Conservation (phyloP, 495 filamentous ascomycete species). For the Penicillium cosmopolitanum region DNA sequence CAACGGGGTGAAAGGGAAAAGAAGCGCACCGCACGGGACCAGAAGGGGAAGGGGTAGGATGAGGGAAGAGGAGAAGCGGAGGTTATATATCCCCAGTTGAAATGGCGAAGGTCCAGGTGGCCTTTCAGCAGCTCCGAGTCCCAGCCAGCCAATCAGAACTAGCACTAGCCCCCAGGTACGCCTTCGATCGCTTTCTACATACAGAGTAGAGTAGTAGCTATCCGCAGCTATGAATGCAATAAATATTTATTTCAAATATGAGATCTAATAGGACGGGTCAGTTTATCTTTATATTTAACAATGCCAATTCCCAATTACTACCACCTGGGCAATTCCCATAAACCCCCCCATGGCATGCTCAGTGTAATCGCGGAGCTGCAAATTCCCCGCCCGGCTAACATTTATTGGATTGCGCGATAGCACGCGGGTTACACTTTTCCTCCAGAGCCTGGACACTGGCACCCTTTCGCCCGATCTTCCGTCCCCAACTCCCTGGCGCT, state of each 20-base stretch:
- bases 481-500: not conserved
- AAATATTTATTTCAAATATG: too few species aligned
- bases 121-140: slow-evolving; percentile 44
- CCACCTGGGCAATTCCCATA: too few species aligned
- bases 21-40: slow-evolving; percentile 22
- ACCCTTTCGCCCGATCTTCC: too few species aligned
- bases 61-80: slow-evolving; percentile 28
- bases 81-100: slow-evolving; percentile 38
- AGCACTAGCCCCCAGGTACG: slow-evolving; percentile 26
- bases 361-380: not conserved
- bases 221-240: too few species aligned
- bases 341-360: too few species aligned
- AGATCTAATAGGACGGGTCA: too few species aligned
- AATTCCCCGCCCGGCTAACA: slow-evolving; percentile 1
- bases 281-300: too few species aligned
- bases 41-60: slow-evolving; percentile 18
- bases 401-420: slow-evolving; percentile 6
- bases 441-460: too few species aligned
- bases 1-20: slow-evolving; percentile 19
- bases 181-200: slow-evolving; percentile 27
- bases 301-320: too few species aligned
- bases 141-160: slow-evolving; percentile 41
- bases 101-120: slow-evolving; percentile 47
- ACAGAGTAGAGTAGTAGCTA: too few species aligned
- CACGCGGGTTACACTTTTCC: not conserved